Evolutionary conservation across 1,139 yeast species (phyloP), one percentile per base, ranked within the genome.

Genomic region (Geotrichum fermentans): DNA sequence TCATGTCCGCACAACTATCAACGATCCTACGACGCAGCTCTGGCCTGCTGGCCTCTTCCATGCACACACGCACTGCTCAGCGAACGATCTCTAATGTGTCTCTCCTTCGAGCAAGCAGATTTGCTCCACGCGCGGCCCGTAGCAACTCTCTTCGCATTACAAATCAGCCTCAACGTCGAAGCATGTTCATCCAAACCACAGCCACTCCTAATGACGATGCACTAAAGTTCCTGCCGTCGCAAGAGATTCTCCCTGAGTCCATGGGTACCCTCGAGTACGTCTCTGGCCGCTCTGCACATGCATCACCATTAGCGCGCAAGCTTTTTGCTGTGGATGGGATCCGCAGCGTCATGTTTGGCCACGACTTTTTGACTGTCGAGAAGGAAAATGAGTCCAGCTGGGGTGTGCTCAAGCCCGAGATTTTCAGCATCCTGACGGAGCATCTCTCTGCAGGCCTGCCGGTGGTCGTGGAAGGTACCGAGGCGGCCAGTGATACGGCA

Each of bases 121-220:
- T 10, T 24, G 10, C 28, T 6, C 28, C 28, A 10, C 10, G 28
- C 10, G 6, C 28, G 10, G 28, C 8, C 28, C 28, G 28, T 26
- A 24, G 17, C 40, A 16, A 22, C 17, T n/a, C 14, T 21, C 18
- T 16, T 22, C 14, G 14, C 41, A 24, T 7, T 30, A 13, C 10
- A 11, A 21, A 14, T 11, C 49, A 40, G 43, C 21, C 33, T 20
- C 55, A 40, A 45, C 21, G 36, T 20, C 55, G 63, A 30, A 48
- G 55, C 20, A 56, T 70, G 57, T 71, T 68, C 55, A 75, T 79
- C 33, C 82, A 81, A 58, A 80, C 88, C 0, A 71, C 80, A 13
- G 69, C 85, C 2, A 92, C 98, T 0, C 98, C 98, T 3, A 92
- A 92, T 61, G 90, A 82, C 37, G 86, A 92, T 66, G 97, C 98